A percentile compares a stretch with the other conserved stretches of the same genome.
Conservation (phyloP, 2,329 filamentous ascomycete species). For the Fusarium pseudocircinatum region DNA sequence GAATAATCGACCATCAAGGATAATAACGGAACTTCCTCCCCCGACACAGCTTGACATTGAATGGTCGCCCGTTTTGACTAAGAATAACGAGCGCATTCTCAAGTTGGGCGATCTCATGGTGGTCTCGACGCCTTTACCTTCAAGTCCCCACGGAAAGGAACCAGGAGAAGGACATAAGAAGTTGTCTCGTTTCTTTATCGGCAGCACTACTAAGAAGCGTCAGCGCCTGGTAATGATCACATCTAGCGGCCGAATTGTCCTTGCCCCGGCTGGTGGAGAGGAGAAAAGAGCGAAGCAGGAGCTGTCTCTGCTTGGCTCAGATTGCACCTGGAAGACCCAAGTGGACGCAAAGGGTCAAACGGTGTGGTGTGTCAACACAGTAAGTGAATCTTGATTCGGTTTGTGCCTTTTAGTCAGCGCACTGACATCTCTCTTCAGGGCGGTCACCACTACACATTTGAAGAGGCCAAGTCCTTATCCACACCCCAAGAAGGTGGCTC, state of each 20-base stretch:
- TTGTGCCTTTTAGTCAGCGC: not conserved
- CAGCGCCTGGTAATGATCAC: slow-evolving; percentile 96
- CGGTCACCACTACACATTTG: slow-evolving; percentile 91
- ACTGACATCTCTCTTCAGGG: slow-evolving; percentile 61
- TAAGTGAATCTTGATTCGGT: slow-evolving; percentile 60
- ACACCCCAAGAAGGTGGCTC: slow-evolving; percentile 67
- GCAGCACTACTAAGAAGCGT: slow-evolving; percentile 89
- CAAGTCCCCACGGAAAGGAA: slow-evolving; percentile 76
- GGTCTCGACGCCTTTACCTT: slow-evolving; percentile 78
- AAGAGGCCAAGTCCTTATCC: slow-evolving; percentile 80
- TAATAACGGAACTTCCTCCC: slow-evolving; percentile 96
- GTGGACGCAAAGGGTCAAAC: slow-evolving; percentile 88
- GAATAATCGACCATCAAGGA: slow-evolving; percentile 72
- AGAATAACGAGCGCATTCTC: slow-evolving; percentile 90
- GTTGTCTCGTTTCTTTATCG: slow-evolving; percentile 91
- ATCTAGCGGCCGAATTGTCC: slow-evolving; percentile 86
- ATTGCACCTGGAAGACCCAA: slow-evolving; percentile 81
- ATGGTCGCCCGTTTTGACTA: slow-evolving; percentile 95
- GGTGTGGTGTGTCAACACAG: slow-evolving; percentile 91
- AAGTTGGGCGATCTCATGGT: slow-evolving; percentile 94
- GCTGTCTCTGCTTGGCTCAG: slow-evolving; percentile 80
- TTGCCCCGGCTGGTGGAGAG: slow-evolving; percentile 90
- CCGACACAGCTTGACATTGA: slow-evolving; percentile 97
- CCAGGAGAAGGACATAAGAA: slow-evolving; percentile 84
- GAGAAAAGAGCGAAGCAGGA: slow-evolving; percentile 97